A percentile compares a stretch with the other conserved stretches of the same genome.
These are phyloP conservation scores for Euclidium syriacum DNA, from an alignment of 345 rosid genomes.

Conservation along the genomic window DNA sequence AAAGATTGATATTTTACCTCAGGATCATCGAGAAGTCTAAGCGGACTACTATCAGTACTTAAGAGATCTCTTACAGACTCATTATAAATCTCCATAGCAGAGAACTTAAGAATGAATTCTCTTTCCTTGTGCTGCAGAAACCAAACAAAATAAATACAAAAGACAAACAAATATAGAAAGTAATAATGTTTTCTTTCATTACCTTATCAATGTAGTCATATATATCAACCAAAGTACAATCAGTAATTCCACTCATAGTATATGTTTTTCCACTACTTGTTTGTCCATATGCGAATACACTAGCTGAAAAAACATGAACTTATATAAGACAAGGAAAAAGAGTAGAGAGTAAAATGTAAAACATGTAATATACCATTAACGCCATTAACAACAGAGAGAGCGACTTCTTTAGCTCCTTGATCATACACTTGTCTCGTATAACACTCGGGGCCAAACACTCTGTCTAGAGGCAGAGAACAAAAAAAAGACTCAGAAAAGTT, in stretches of 20 bases:
- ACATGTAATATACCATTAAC: slow-evolving; percentile 43
- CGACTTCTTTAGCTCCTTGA: slow-evolving; percentile 72
- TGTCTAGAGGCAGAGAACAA: slow-evolving; percentile 47
- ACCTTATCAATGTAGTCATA: slow-evolving; percentile 68
- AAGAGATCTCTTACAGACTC: slow-evolving; percentile 92
- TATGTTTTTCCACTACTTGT: slow-evolving; percentile 93
- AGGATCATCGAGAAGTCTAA: slow-evolving; percentile 87
- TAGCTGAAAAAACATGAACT: slow-evolving; percentile 46
- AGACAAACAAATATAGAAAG: background rate
- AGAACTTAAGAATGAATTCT: slow-evolving; percentile 65
- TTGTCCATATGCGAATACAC: slow-evolving; percentile 92
- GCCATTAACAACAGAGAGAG: slow-evolving; percentile 73
- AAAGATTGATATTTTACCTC: slow-evolving; percentile 58
- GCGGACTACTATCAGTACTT: slow-evolving; percentile 56
- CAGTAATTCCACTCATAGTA: slow-evolving; percentile 82
- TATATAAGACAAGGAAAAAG: background rate
- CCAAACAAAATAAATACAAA: background rate
- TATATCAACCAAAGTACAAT: slow-evolving; percentile 64
- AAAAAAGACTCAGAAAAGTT: slow-evolving; percentile 22
- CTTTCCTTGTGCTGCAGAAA: slow-evolving; percentile 70
- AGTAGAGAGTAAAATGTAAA: slow-evolving; percentile 22
- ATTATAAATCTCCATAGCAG: slow-evolving; percentile 93
- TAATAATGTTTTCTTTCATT: slow-evolving; percentile 5
- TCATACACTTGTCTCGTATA: slow-evolving; percentile 69
- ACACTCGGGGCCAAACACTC: slow-evolving; percentile 63